phyloP scores from a whole-genome alignment of 805 yeast species.

The Myxozyma melibiosi region DNA sequence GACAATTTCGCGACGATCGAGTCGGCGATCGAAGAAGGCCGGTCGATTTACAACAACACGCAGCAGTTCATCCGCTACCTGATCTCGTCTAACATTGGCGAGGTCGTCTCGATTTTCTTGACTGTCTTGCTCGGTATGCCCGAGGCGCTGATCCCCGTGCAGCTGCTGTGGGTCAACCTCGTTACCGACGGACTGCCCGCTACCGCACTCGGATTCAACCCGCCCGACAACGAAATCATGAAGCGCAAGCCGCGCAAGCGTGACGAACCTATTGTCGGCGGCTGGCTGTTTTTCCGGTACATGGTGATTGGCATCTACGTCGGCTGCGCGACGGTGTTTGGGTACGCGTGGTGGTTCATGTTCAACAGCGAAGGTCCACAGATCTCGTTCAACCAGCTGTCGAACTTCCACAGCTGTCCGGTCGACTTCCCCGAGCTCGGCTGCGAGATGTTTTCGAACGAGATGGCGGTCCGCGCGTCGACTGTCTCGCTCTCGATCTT shows the following conservation, averaged over 20 bases:
- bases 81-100: conserved; percentile 60
- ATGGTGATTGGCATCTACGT: conserved; percentile 47
- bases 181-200: conserved; percentile 64
- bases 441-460: conserved; percentile 42
- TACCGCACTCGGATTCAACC: conserved; percentile 57
- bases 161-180: conserved; percentile 58
- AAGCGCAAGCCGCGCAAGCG: conserved; percentile 42
- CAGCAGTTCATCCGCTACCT: conserved; percentile 48
- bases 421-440: conserved; percentile 37
- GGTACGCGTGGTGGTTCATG: conserved; percentile 48
- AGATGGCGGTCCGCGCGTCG: conserved; percentile 41
- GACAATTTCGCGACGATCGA: conserved; percentile 60
- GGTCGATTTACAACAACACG: conserved; percentile 50
- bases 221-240: conserved; percentile 47
- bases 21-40: conserved; percentile 59
- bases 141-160: conserved; percentile 58
- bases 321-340: conserved; percentile 48
- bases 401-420: conserved; percentile 45
- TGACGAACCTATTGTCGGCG: conserved; percentile 46
- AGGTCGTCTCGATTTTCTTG: conserved; percentile 54
- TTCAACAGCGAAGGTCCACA: conserved; percentile 44
- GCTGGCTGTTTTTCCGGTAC: conserved; percentile 47
- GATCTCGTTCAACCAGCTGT: conserved; percentile 42
- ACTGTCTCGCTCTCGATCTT: conserved; percentile 47
- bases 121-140: conserved; percentile 59